These are phyloP conservation scores for Heterobasidion occidentale DNA, from an alignment of 1,284 basidiomycete species.

Conservation along the genomic window DNA sequence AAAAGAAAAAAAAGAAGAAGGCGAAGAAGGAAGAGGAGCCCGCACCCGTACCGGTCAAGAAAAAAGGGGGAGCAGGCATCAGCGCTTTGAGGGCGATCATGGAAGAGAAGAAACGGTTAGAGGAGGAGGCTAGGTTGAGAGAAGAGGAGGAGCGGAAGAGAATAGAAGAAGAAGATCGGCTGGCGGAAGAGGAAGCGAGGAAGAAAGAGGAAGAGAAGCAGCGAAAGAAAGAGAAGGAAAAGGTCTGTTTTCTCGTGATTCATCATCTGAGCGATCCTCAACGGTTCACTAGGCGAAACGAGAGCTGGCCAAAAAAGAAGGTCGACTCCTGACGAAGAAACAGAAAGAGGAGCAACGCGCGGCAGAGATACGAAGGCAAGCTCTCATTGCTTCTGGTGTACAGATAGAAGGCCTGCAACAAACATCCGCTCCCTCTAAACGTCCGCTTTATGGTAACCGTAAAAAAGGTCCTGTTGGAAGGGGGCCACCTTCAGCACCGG, in stretches of 20 bases:
- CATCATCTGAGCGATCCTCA: slow-evolving; percentile 2
- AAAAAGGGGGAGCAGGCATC: slow-evolving; percentile 63
- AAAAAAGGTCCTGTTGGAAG: slow-evolving; percentile 41
- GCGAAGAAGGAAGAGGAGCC: slow-evolving; percentile 68
- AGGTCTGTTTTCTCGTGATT: slow-evolving; percentile 37
- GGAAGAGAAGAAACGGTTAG: slow-evolving; percentile 82
- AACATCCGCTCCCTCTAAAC: slow-evolving; percentile 42
- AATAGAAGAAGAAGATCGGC: slow-evolving; percentile 82
- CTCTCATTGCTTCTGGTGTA: slow-evolving; percentile 84
- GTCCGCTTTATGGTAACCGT: slow-evolving; percentile 75
- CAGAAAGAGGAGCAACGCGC: slow-evolving; percentile 93
- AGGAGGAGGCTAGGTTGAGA: slow-evolving; percentile 66
- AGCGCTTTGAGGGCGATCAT: slow-evolving; percentile 75
- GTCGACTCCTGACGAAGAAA: slow-evolving; percentile 86
- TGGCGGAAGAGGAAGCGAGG: slow-evolving; percentile 69
- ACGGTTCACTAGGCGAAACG: slow-evolving; percentile 60
- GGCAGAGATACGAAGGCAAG: slow-evolving; percentile 88
- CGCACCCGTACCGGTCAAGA: slow-evolving; percentile 47
- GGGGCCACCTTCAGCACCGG: slow-evolving; percentile 37
- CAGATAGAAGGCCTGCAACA: slow-evolving; percentile 83
- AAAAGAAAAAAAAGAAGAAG: slow-evolving; percentile 90
- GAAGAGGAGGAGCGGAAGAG: slow-evolving; percentile 72
- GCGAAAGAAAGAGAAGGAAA: slow-evolving; percentile 85
- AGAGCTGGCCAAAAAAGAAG: slow-evolving; percentile 85
- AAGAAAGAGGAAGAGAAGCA: slow-evolving; percentile 79